phyloP scores from a whole-genome alignment of 768 basidiomycete species.

The Suillus discolor region DNA sequence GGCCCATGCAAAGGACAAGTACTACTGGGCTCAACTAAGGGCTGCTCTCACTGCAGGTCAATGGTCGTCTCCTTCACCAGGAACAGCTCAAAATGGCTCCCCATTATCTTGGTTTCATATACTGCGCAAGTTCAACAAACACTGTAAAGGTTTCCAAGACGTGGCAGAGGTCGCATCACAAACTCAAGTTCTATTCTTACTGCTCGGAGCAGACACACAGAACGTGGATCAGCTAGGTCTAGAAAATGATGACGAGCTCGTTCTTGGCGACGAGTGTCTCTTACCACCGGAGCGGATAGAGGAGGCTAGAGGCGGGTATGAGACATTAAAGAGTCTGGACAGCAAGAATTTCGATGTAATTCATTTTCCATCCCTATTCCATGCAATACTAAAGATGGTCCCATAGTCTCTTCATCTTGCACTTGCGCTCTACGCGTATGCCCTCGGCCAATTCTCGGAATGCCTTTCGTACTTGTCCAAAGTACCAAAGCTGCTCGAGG shows the following conservation, averaged over 20 bases:
- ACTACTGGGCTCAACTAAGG: slow-evolving; percentile 81
- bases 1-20: slow-evolving; percentile 61
- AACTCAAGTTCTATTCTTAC: slow-evolving; percentile 63
- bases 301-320: slow-evolving; percentile 59
- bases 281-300: slow-evolving; percentile 56
- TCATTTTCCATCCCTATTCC: slow-evolving; percentile 31
- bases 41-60: slow-evolving; percentile 69
- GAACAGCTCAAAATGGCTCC: slow-evolving; percentile 55
- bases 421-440: slow-evolving; percentile 81
- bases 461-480: slow-evolving; percentile 62
- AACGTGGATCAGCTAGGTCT: slow-evolving; percentile 62
- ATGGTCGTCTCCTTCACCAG: slow-evolving; percentile 67
- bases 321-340: slow-evolving; percentile 51
- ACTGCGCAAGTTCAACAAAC: slow-evolving; percentile 86
- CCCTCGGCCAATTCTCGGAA: slow-evolving; percentile 62
- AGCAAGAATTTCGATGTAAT: slow-evolving; percentile 58
- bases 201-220: slow-evolving; percentile 48
- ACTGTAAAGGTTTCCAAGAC: slow-evolving; percentile 62
- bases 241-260: slow-evolving; percentile 35
- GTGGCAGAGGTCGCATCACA: slow-evolving; percentile 68
- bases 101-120: slow-evolving; percentile 75
- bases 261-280: slow-evolving; percentile 58
- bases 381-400: not conserved
- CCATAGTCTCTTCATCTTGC: slow-evolving; percentile 65
- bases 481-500: slow-evolving; percentile 56